These are phyloP conservation scores for Camellia oleifera DNA, from an alignment of 179 eudicot genomes.

Conservation along the genomic window DNA sequence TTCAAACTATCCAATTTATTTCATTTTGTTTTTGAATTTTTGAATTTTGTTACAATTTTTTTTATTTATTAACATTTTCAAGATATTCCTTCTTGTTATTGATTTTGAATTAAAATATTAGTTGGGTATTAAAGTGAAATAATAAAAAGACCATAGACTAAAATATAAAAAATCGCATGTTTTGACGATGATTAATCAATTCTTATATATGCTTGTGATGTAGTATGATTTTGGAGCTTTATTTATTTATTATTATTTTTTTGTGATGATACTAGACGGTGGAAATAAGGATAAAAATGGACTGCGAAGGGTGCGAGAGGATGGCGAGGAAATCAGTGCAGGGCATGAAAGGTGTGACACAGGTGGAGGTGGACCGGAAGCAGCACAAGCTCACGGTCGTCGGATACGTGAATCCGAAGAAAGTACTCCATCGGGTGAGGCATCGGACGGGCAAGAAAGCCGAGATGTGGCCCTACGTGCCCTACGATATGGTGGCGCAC, in stretches of 20 bases:
- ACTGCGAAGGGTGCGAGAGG: slow-evolving; percentile 60
- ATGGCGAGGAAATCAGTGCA: slow-evolving; percentile 43
- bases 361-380: slow-evolving; percentile 38
- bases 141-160: too few relatives aligned
- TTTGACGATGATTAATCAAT: too few relatives aligned
- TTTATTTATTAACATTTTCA: too few relatives aligned
- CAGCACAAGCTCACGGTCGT: slow-evolving; percentile 39
- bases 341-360: slow-evolving; percentile 59
- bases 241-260: neutral
- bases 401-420: slow-evolving; percentile 47
- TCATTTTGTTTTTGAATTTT: too few relatives aligned
- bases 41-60: too few relatives aligned
- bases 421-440: slow-evolving; percentile 44
- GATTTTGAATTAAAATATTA: too few relatives aligned
- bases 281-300: slow-evolving; percentile 55
- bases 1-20: too few relatives aligned
- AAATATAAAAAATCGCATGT: too few relatives aligned
- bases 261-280: slow-evolving; percentile 30
- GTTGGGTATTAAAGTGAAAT: too few relatives aligned
- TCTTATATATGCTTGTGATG: neutral
- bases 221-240: neutral
- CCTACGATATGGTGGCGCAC: slow-evolving; percentile 50
- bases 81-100: too few relatives aligned
- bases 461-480: slow-evolving; percentile 56
- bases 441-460: slow-evolving; percentile 48